Base-by-base conservation (phyloP, 495 filamentous ascomycete species). In the Lophium mytilinum region DNA sequence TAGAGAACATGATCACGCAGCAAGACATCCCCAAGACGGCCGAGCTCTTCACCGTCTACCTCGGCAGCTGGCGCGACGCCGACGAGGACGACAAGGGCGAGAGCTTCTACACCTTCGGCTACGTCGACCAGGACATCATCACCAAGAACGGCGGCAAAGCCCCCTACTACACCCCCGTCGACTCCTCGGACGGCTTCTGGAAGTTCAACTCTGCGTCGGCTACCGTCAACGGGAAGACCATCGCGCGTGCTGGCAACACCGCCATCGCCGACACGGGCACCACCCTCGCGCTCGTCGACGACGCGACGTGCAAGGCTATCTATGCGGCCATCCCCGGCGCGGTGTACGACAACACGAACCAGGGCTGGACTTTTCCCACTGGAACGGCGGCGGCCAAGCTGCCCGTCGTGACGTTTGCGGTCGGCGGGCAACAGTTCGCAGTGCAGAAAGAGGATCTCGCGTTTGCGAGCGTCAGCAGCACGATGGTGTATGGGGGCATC, bases 261-360 rank as follows among this genome's bases (percentile, higher is more conserved):
- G 85, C 87, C 52, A 89, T 91, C 55, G 85, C 83, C 46, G 87
- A 91, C 69, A 91, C 87, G 3, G 87, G 86, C 55, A 89, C 86
- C 37, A 86, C 85, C 1, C 77, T 91, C 48, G 81, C 81, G 1
- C 78, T 91, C 45, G 72, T 91, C 34, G 78, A 83, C 48, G 87
- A 91, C 68, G 66, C 64, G 3, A 76, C 80, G 15, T 85, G 82
- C 69, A 71, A 85, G 60, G 82, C 78, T 10, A 77, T 92, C 63
- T 92, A 92, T 68, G 72, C 75, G 50, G 74, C 81, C 37, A 88
- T 92, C 57, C 79, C 80, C n/a, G 84, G 85, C 4, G 77, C 84
- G 8, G 72, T 66, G 37, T 89, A 89, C 67, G 80, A 85, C 57
- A 63, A 71, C 19, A 60, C 65, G 11, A 80, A 82, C 61, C 87